phyloP scores from a whole-genome alignment of 371 early-diverging fungal species.

The Mortierella sp. region DNA sequence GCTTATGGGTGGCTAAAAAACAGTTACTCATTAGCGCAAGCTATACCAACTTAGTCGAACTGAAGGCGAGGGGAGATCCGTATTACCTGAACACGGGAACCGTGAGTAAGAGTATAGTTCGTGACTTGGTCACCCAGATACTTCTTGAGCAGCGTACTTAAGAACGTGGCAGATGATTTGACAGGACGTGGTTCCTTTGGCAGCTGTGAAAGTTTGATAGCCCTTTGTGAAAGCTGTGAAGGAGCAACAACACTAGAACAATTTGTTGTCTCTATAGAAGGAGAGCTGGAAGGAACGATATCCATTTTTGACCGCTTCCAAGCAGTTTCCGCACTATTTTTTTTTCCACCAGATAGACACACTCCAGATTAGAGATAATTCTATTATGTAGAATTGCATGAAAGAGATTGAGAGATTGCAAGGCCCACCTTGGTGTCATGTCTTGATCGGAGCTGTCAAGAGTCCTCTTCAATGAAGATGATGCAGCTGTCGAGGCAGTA shows the following conservation, averaged over 20 bases:
- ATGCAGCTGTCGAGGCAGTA: background rate
- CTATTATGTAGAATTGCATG: background rate
- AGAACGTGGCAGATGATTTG: conserved; percentile 6
- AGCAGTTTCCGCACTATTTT: conserved; percentile 7
- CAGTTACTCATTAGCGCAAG: background rate
- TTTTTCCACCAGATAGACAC: too few relatives aligned
- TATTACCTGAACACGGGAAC: conserved; percentile 30
- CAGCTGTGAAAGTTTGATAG: background rate
- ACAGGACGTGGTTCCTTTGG: too few relatives aligned
- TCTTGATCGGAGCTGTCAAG: conserved; percentile 12
- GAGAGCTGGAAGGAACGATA: conserved; percentile 2
- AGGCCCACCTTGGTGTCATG: background rate
- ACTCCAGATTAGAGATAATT: background rate
- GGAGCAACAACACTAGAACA: conserved; percentile 34
- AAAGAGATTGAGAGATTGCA: background rate
- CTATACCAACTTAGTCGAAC: background rate
- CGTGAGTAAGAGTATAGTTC: conserved; percentile 30
- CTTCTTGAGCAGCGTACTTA: conserved; percentile 19
- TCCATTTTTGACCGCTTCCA: conserved; percentile 24
- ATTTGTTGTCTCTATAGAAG: conserved; percentile 18
- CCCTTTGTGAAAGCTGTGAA: conserved; percentile 35
- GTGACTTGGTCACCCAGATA: conserved; percentile 13
- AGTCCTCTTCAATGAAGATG: background rate
- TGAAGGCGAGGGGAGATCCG: background rate
- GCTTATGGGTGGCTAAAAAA: conserved; percentile 35